Conservation (phyloP, 2,329 filamentous ascomycete species). For the Nemania abortiva region DNA sequence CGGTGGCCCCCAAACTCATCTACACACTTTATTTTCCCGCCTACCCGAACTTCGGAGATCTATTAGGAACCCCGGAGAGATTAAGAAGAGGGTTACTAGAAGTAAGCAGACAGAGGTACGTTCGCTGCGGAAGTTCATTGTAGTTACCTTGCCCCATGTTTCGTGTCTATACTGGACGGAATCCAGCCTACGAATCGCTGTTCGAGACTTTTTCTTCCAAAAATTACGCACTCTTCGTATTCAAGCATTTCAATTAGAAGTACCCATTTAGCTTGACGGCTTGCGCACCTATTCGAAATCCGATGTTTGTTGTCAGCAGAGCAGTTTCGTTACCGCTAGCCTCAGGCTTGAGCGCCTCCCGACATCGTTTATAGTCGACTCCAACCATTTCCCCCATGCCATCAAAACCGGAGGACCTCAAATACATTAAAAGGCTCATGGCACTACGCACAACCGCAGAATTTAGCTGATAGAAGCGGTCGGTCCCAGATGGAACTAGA, state of each 20-base stretch:
- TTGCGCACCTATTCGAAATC: constrained; percentile 35
- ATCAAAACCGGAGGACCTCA: no score
- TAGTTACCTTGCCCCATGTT: constrained; percentile 9
- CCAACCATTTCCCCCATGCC: no score
- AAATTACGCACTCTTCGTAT: no score
- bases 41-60: constrained; percentile 50
- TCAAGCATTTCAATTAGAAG: no score
- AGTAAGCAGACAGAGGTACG: constrained; percentile 23
- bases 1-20: constrained; percentile 49
- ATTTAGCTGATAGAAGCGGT: no score
- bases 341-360: constrained; percentile 49
- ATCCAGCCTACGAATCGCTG: no score
- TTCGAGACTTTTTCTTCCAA: no score
- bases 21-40: constrained; percentile 48
- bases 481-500: no score
- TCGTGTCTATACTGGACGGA: constrained; percentile 9
- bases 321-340: constrained; percentile 44
- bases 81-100: constrained; percentile 44
- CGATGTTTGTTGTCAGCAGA: constrained; percentile 43
- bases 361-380: constrained; percentile 49
- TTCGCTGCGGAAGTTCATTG: constrained; percentile 8
- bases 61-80: constrained; percentile 53
- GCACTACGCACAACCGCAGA: no score
- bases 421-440: no score
- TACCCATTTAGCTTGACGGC: constrained; percentile 22